These are phyloP conservation scores for Rhodotorula kratochvilovae DNA, from an alignment of 768 basidiomycete genomes.

Conservation along the genomic window DNA sequence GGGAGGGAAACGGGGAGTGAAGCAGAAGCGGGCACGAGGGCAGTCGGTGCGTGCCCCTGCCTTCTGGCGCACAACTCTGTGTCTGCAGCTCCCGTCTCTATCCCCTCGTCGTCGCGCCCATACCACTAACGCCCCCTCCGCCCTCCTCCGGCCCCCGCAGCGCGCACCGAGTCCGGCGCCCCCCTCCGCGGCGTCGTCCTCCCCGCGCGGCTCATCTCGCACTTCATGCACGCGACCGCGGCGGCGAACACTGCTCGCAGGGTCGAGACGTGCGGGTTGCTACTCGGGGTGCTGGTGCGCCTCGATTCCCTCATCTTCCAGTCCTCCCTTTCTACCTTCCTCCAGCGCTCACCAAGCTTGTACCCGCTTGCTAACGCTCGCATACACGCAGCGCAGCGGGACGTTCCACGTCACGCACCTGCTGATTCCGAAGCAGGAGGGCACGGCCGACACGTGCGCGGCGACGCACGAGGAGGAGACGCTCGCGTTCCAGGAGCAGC, in stretches of 20 bases:
- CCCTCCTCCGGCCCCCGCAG: neutral
- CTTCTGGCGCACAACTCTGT: neutral
- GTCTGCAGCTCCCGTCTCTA: neutral
- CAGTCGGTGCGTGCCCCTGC: neutral
- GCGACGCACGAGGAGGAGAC: constrained; percentile 88
- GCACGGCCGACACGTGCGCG: constrained; percentile 84
- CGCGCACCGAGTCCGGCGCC: constrained; percentile 24
- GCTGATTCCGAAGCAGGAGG: constrained; percentile 80
- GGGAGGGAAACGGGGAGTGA: too few species aligned
- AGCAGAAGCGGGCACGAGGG: too few species aligned
- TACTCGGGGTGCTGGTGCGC: constrained; percentile 60
- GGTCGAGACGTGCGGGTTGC: constrained; percentile 77
- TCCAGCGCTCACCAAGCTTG: constrained; percentile 34
- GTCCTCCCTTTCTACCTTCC: neutral
- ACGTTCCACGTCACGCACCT: constrained; percentile 72
- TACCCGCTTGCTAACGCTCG: too few species aligned
- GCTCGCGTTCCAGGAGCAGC: constrained; percentile 73
- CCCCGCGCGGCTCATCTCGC: constrained; percentile 66
- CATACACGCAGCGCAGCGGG: constrained; percentile 51
- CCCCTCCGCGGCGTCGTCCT: constrained; percentile 61
- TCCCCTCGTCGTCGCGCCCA: too few species aligned
- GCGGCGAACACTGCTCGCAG: constrained; percentile 70
- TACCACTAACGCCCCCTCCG: neutral
- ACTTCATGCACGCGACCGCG: constrained; percentile 68
- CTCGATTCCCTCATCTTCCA: neutral